Conservation (phyloP, 345 rosid species). For the Gossypium turneri region DNA sequence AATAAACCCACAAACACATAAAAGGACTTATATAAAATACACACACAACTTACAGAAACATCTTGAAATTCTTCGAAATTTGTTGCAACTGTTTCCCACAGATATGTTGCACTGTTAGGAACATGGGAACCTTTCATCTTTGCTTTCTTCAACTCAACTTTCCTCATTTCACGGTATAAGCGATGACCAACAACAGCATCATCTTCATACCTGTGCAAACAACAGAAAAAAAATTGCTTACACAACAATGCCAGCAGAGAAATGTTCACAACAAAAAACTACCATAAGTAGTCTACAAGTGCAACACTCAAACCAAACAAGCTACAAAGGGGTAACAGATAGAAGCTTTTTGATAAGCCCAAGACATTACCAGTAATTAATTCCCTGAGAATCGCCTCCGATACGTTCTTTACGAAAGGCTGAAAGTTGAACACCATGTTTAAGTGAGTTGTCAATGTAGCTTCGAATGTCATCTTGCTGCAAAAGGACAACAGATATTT, state of each 20-base stretch:
- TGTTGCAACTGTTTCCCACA: slow-evolving; percentile 96
- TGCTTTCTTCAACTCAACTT: slow-evolving; percentile 69
- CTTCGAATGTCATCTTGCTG: slow-evolving; percentile 97
- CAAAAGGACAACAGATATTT: slow-evolving; percentile 15
- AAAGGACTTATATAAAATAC: neutral
- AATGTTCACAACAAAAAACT: neutral
- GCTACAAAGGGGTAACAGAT: neutral
- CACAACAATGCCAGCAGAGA: neutral
- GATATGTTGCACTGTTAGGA: slow-evolving; percentile 60
- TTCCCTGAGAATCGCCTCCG: slow-evolving; percentile 96
- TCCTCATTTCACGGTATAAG: slow-evolving; percentile 87
- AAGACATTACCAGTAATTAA: slow-evolving; percentile 71
- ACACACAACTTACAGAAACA: slow-evolving; percentile 44
- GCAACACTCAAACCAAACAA: slow-evolving; percentile 1
- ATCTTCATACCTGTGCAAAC: slow-evolving; percentile 79
- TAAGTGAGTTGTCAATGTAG: slow-evolving; percentile 85
- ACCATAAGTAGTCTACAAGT: slow-evolving; percentile 6
- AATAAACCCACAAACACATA: neutral
- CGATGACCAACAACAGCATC: slow-evolving; percentile 92
- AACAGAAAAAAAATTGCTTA: slow-evolving; percentile 22
- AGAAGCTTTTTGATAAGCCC: slow-evolving; percentile 13
- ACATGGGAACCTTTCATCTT: slow-evolving; percentile 81
- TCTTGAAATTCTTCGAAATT: slow-evolving; percentile 92
- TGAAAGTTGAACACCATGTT: slow-evolving; percentile 77
- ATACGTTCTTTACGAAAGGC: slow-evolving; percentile 83